Evolutionary conservation across 345 rosid genomes (phyloP), one percentile per base, ranked within the genome.

Genomic region (Euphorbia peplus): DNA sequence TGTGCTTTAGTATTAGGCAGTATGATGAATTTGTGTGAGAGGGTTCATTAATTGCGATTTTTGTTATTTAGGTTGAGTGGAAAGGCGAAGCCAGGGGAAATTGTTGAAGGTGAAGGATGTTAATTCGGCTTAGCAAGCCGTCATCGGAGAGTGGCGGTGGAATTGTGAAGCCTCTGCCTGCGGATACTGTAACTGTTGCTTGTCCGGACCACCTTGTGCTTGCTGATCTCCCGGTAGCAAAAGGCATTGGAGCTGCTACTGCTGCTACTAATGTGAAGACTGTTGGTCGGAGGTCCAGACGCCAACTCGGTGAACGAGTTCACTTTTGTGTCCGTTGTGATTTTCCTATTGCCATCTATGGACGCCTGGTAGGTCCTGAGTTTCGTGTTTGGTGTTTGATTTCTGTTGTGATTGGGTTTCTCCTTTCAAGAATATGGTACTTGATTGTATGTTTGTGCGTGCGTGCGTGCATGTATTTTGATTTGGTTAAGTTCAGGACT

Each of bases 251-350:
- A 47, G 81, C 87, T 2, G 88, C 89, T 2, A 84, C 92, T 28
- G 83, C 87, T 12, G 78, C 92, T 59, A 80, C 92, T 14, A 73
- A 79, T 14, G 84, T 80, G 57, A 95, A 84, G 71, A 81, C 87
- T 35, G 83, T 88, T 2, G 98, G 97, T 60, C 92, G 98, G 25
- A 85, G 90, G 73, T 91, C 99, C 26, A 91, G 97, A 28, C 91
- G 99, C 35, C 96, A 84, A 76, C 85, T 92, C 18, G 99, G 99
- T 4, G 98, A 95, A 83, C 83, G 99, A 52, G 96, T 95, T 65
- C 98, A 95, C 55, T 91, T 95, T 68, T 95, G 99, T 70, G 98
- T 95, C 59, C 92, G 96, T 18, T 95, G 99, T 59, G 99, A 95
- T 76, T 91, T 86, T 41, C 98, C 98, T 4, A 86, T 95, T 15